phyloP scores from a whole-genome alignment of 495 filamentous ascomycete species.

The Elaphomyces granulatus region DNA sequence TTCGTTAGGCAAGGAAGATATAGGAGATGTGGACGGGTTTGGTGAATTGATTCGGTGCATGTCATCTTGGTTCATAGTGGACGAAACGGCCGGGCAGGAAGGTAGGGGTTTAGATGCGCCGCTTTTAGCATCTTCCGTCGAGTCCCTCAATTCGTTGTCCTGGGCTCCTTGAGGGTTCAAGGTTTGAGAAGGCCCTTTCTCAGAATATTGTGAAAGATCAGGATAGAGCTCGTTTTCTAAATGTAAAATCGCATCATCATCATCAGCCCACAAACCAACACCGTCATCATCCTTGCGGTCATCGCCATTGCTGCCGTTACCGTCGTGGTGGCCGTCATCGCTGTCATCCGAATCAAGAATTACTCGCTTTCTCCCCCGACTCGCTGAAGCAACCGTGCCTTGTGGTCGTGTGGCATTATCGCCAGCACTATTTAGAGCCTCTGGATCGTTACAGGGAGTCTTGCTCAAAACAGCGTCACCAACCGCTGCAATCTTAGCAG shows the following conservation, averaged over 20 bases:
- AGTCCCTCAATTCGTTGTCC: too few relatives aligned
- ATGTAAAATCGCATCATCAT: conserved; percentile 15
- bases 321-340: conserved; percentile 11
- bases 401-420: too few relatives aligned
- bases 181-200: too few relatives aligned
- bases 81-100: too few relatives aligned
- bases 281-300: background rate
- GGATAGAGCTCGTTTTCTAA: background rate
- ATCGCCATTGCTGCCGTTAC: background rate
- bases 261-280: conserved; percentile 13
- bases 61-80: too few relatives aligned
- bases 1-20: background rate
- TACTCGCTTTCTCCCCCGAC: too few relatives aligned
- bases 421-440: background rate
- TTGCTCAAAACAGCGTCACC: background rate
- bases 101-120: too few relatives aligned
- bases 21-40: background rate
- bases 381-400: too few relatives aligned
- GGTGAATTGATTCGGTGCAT: background rate
- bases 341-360: conserved; percentile 37
- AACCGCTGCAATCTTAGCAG: background rate
- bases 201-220: background rate
- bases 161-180: too few relatives aligned
- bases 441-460: background rate
- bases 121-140: too few relatives aligned